Percentiles rank a stretch among this genome's conserved stretches.
phyloP scores from a whole-genome alignment of 1,139 yeast species.

The Debaryomycetaceae sp. region DNA sequence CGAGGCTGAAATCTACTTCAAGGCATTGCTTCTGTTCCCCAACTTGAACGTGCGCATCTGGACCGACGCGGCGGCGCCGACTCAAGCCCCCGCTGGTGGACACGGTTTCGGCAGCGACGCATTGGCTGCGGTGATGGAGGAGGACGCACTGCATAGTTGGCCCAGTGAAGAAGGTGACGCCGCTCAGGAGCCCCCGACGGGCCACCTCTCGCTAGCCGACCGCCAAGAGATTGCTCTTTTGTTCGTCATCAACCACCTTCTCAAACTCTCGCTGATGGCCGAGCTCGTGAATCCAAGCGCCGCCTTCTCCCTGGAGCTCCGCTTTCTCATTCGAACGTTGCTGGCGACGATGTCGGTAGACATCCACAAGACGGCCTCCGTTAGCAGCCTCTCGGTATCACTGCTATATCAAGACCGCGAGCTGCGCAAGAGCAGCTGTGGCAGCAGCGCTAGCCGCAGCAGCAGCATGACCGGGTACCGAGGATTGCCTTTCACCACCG shows the following conservation, averaged over 20 bases:
- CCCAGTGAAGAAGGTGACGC: no score
- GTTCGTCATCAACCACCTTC: slow-evolving; percentile 25
- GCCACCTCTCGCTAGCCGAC: slow-evolving; percentile 13
- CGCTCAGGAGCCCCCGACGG: no score
- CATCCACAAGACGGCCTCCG: slow-evolving; percentile 15
- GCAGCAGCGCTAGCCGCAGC: not conserved
- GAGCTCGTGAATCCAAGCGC: slow-evolving; percentile 17
- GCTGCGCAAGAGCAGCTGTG: slow-evolving; percentile 7
- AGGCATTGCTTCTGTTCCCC: slow-evolving; percentile 23
- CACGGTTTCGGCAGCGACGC: slow-evolving; percentile 7
- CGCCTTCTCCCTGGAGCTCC: slow-evolving; percentile 18
- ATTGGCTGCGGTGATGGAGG: slow-evolving; percentile 7
- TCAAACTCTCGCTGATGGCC: slow-evolving; percentile 18
- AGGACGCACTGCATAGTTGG: no score
- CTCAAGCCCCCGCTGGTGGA: slow-evolving; percentile 11
- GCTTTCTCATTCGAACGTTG: slow-evolving; percentile 19
- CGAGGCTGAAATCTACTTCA: slow-evolving; percentile 25
- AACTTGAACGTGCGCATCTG: slow-evolving; percentile 13
- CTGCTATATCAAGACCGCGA: slow-evolving; percentile 11
- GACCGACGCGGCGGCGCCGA: no score
- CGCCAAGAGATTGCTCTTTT: slow-evolving; percentile 34
- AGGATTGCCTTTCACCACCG: slow-evolving; percentile 8
- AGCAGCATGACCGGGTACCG: not conserved
- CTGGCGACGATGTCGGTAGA: slow-evolving; percentile 22
- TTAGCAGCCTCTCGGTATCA: slow-evolving; percentile 11